phyloP scores from a whole-genome alignment of 1,139 yeast species.

The Pichia sp. region DNA sequence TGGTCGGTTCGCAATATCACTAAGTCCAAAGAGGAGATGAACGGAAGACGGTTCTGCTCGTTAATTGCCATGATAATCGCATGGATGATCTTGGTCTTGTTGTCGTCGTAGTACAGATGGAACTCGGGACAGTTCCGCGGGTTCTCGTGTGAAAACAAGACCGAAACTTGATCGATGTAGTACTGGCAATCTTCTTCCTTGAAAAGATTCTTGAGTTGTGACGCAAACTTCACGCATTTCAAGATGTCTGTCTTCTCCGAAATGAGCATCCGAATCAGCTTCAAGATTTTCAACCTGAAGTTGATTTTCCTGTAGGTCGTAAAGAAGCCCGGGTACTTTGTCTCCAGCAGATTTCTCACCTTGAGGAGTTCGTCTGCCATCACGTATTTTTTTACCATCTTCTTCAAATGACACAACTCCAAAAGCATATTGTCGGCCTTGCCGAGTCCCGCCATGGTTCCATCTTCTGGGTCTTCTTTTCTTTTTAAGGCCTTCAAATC shows the following conservation, averaged over 20 bases:
- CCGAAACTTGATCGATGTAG: conserved; percentile 40
- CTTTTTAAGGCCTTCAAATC: conserved; percentile 36
- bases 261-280: conserved; percentile 44
- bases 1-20: conserved; percentile 20
- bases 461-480: not conserved
- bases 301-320: conserved; percentile 38
- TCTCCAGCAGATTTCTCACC: conserved; percentile 20
- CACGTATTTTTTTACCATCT: conserved; percentile 14
- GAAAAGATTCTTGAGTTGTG: conserved; percentile 40
- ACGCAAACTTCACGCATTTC: conserved; percentile 45
- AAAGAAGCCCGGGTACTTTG: conserved; percentile 39
- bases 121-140: conserved; percentile 36
- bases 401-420: conserved; percentile 12
- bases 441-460: not conserved
- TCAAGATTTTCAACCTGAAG: conserved; percentile 52
- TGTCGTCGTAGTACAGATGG: conserved; percentile 35
- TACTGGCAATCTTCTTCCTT: conserved; percentile 30
- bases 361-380: conserved; percentile 20
- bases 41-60: conserved; percentile 15
- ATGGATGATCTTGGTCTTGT: conserved; percentile 39
- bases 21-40: conserved; percentile 24
- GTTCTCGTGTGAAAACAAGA: conserved; percentile 50
- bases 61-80: conserved; percentile 40
- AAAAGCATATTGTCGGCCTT: conserved; percentile 1
- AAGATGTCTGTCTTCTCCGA: conserved; percentile 18